These are phyloP conservation scores for Leccinellum rugosiceps DNA, from an alignment of 768 basidiomycete genomes.

Conservation along the genomic window DNA sequence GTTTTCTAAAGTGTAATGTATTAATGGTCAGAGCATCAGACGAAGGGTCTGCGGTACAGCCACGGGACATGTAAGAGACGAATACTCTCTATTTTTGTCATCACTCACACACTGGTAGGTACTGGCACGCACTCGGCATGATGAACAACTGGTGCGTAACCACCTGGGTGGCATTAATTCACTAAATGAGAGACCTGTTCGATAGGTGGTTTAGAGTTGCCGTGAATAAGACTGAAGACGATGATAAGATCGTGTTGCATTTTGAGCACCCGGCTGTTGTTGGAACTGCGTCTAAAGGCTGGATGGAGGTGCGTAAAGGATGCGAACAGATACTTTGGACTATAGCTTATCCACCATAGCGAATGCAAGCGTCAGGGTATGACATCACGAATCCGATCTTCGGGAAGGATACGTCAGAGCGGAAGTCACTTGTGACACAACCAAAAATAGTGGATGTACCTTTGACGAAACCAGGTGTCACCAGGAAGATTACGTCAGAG, in stretches of 20 bases:
- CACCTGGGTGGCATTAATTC: background rate
- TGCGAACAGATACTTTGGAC: background rate
- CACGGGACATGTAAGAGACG: constrained; percentile 44
- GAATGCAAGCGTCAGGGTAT: constrained; percentile 43
- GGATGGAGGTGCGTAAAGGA: constrained; percentile 48
- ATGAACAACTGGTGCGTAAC: constrained; percentile 46
- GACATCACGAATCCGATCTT: constrained; percentile 45
- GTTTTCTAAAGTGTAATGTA: constrained; percentile 33
- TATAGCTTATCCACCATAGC: constrained; percentile 17
- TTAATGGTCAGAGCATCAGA: constrained; percentile 56
- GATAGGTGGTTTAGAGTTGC: constrained; percentile 56
- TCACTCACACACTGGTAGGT: constrained; percentile 19
- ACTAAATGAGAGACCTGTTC: background rate
- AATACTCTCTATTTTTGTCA: background rate
- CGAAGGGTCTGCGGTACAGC: constrained; percentile 48
- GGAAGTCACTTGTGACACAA: background rate
- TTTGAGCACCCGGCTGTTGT: constrained; percentile 62
- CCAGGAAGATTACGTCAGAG: constrained; percentile 40
- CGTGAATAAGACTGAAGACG: constrained; percentile 35
- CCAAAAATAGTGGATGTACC: constrained; percentile 21
- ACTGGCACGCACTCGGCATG: constrained; percentile 58
- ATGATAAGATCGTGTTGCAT: constrained; percentile 27
- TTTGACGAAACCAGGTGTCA: constrained; percentile 47
- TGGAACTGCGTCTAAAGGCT: constrained; percentile 47
- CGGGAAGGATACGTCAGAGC: constrained; percentile 2